Evolutionary conservation across 2,329 filamentous ascomycete genomes (phyloP).

Genomic region (Drechslerella coelobrocha): DNA sequence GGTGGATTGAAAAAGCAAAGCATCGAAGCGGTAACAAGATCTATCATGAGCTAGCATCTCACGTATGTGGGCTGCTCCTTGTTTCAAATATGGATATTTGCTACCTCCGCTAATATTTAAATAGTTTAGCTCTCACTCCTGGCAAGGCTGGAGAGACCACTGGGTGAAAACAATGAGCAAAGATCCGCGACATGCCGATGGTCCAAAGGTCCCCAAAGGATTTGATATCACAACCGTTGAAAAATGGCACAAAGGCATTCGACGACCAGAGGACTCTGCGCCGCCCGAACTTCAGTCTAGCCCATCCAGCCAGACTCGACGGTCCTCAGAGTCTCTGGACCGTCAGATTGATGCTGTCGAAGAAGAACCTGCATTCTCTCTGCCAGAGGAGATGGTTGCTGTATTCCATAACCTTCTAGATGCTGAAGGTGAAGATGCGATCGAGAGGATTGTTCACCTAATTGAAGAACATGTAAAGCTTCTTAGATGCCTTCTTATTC

Average conservation of each 20-base stretch:
- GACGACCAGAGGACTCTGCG: constrained; percentile 10
- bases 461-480: neutral
- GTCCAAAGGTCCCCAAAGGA: constrained; percentile 11
- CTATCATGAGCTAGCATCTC: constrained; percentile 49
- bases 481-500: neutral
- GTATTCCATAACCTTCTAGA: too few species aligned
- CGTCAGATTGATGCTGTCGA: too few species aligned
- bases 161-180: constrained; percentile 52
- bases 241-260: constrained; percentile 31
- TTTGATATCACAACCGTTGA: constrained; percentile 38
- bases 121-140: constrained; percentile 51
- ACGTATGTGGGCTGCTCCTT: constrained; percentile 38
- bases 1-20: constrained; percentile 37
- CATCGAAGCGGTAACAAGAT: constrained; percentile 45
- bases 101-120: neutral
- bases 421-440: neutral
- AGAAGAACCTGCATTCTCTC: too few species aligned
- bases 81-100: constrained; percentile 1
- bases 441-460: too few species aligned
- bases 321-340: neutral
- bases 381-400: too few species aligned
- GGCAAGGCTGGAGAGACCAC: constrained; percentile 53
- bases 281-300: neutral
- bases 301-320: neutral
- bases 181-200: constrained; percentile 11